Conservation (phyloP, 257 asterid genomes). For the Rhazya stricta region DNA sequence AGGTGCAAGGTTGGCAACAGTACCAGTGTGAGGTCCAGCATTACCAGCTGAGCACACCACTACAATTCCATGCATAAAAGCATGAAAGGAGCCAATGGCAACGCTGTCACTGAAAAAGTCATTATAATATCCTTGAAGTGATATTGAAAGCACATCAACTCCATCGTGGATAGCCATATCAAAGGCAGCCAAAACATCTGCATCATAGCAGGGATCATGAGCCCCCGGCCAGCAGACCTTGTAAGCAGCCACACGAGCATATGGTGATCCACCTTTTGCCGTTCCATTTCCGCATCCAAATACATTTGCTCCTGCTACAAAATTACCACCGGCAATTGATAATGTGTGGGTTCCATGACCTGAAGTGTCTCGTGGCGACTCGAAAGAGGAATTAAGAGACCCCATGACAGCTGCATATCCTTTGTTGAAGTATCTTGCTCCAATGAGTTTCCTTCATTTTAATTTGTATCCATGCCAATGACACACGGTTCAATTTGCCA, state of each 20-base stretch:
- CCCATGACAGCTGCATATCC: conserved; percentile 64
- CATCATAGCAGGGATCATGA: background rate
- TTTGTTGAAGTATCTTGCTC: conserved; percentile 85
- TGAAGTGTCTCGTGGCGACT: conserved; percentile 8
- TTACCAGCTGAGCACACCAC: conserved; percentile 14
- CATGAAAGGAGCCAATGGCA: conserved; percentile 10
- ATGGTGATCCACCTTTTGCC: conserved; percentile 6
- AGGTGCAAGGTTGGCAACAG: conserved; percentile 7
- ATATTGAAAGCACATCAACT: background rate
- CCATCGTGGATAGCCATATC: conserved; percentile 16
- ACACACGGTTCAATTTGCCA: background rate
- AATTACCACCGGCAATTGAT: conserved; percentile 18
- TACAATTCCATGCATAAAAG: background rate
- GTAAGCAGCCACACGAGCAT: conserved; percentile 7
- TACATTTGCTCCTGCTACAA: conserved; percentile 5
- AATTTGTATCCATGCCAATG: background rate
- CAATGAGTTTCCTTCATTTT: conserved; percentile 70
- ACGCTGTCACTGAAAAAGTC: background rate
- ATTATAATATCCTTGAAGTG: background rate
- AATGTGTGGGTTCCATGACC: conserved; percentile 14
- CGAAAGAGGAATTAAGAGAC: conserved; percentile 50
- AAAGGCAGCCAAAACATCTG: conserved; percentile 10
- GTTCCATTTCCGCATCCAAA: conserved; percentile 7
- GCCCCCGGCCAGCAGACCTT: conserved; percentile 7
- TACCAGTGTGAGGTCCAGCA: background rate